Evolutionary conservation across 768 basidiomycete genomes (phyloP).

Genomic region (Galerina sulciceps): DNA sequence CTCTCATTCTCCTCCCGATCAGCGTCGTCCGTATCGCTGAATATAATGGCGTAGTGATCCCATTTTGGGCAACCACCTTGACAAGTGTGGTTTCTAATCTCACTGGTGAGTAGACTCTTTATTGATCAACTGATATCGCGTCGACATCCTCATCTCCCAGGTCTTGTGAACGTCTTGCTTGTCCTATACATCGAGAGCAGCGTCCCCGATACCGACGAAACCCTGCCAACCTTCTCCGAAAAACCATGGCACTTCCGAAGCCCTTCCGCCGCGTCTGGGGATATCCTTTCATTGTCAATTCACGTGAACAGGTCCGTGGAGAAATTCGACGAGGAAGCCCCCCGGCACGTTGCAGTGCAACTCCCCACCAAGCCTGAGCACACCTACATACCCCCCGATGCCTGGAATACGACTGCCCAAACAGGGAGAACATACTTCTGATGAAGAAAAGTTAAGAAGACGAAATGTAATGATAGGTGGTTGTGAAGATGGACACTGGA

Average conservation of each 20-base stretch:
- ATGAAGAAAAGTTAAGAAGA: no score
- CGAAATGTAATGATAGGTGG: no score
- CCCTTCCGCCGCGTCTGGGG: conserved; percentile 5
- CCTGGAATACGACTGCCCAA: conserved; percentile 20
- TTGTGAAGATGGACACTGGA: no score
- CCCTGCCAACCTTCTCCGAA: conserved; percentile 5
- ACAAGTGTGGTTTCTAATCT: conserved; percentile 32
- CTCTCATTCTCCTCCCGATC: conserved; percentile 31
- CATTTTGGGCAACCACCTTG: conserved; percentile 25
- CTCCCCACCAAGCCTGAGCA: conserved; percentile 15
- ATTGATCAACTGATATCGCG: neutral
- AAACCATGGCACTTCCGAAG: neutral
- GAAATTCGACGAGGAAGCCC: neutral
- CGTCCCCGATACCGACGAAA: conserved; percentile 4
- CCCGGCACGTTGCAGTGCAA: conserved; percentile 1
- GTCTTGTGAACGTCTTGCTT: conserved; percentile 21
- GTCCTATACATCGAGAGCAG: conserved; percentile 13
- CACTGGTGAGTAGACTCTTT: conserved; percentile 23
- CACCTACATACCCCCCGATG: conserved; percentile 20
- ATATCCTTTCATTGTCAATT: neutral
- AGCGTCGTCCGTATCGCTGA: conserved; percentile 30
- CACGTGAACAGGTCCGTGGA: neutral
- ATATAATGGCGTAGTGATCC: conserved; percentile 27
- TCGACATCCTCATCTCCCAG: neutral
- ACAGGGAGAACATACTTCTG: conserved; percentile 1